phyloP scores from a whole-genome alignment of 2,329 filamentous ascomycete genomes.

The Alternaria atra region DNA sequence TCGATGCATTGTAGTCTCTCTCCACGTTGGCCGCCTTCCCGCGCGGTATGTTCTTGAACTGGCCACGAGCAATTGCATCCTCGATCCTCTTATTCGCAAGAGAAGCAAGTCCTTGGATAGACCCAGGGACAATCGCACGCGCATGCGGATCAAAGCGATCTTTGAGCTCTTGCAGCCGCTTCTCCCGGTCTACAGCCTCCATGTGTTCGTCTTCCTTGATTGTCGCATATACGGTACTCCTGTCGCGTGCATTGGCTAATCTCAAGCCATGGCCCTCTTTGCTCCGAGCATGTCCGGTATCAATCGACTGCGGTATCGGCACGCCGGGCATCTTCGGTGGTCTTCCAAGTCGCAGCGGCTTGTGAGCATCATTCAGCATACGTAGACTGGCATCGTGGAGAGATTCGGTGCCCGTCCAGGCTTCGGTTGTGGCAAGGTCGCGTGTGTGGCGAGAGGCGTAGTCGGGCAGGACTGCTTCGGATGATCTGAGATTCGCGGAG shows the following conservation, averaged over 20 bases:
- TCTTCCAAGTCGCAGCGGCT: constrained; percentile 54
- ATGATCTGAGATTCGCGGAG: constrained; percentile 64
- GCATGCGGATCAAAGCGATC: constrained; percentile 81
- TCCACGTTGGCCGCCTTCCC: constrained; percentile 78
- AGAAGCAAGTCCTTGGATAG: constrained; percentile 79
- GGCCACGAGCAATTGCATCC: constrained; percentile 88
- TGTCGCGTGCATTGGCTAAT: constrained; percentile 67
- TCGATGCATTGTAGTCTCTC: constrained; percentile 81
- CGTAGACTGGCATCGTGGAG: constrained; percentile 79
- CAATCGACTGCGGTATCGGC: constrained; percentile 39
- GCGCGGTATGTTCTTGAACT: constrained; percentile 81
- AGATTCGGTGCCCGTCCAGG: constrained; percentile 82
- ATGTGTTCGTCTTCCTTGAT: constrained; percentile 64
- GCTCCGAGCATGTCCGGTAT: constrained; percentile 50
- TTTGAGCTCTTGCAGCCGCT: constrained; percentile 75
- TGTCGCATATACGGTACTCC: constrained; percentile 63
- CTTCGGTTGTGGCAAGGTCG: constrained; percentile 70
- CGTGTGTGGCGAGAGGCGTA: constrained; percentile 74
- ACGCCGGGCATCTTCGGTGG: constrained; percentile 30
- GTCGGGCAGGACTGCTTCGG: constrained; percentile 63
- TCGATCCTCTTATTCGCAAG: constrained; percentile 93
- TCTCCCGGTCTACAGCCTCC: constrained; percentile 76
- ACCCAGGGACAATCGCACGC: constrained; percentile 77
- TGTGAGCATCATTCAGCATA: constrained; percentile 74
- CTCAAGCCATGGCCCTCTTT: constrained; percentile 51